phyloP scores from a whole-genome alignment of 169 alveolate genomes.

The Cystoisospora suis region DNA sequence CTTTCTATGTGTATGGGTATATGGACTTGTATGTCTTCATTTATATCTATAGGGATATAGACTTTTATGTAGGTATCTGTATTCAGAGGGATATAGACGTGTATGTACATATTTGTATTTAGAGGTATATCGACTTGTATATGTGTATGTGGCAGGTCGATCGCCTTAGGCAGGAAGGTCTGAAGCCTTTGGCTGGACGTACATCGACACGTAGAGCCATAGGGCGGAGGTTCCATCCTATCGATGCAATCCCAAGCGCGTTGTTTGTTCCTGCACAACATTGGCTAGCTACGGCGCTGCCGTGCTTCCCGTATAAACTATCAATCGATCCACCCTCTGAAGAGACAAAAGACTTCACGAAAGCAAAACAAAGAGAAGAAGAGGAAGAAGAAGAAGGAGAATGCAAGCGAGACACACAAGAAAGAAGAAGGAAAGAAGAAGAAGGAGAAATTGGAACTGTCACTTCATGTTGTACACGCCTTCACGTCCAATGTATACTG shows the following conservation, averaged over 20 bases:
- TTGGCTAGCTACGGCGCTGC: conserved; percentile 47
- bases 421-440: neutral
- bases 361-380: neutral
- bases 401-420: neutral
- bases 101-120: neutral
- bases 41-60: neutral
- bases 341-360: neutral
- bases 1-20: neutral
- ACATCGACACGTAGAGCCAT: conserved; percentile 53
- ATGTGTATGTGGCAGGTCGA: too few species aligned
- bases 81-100: neutral
- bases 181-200: too few species aligned
- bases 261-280: conserved; percentile 59
- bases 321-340: neutral
- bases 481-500: too few species aligned
- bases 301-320: conserved; percentile 20
- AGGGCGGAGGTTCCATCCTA: conserved; percentile 59
- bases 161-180: too few species aligned
- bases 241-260: conserved; percentile 35
- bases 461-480: too few species aligned
- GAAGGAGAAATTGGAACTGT: too few species aligned
- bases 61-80: neutral
- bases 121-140: too few species aligned
- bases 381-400: neutral
- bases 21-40: neutral